These are phyloP conservation scores for Limnanthes douglasii DNA, from an alignment of 345 rosid species.

Conservation along the genomic window DNA sequence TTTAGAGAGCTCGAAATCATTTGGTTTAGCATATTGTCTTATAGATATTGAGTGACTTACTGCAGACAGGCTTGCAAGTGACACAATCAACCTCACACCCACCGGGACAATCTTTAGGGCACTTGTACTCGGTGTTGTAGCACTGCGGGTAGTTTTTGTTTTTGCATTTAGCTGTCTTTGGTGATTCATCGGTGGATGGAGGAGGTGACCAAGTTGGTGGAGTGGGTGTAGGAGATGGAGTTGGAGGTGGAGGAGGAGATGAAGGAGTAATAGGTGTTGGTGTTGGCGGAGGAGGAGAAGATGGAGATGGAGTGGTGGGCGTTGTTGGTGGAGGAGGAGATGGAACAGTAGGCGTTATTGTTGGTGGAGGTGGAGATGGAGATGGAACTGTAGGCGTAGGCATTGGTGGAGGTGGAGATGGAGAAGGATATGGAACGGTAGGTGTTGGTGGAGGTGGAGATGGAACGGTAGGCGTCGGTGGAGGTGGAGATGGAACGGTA, in stretches of 20 bases:
- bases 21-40: too few species aligned
- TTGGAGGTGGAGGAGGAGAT: constrained; percentile 2
- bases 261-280: constrained; percentile 3
- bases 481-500: constrained; percentile 2
- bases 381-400: constrained; percentile 7
- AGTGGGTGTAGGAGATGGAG: constrained; percentile 1
- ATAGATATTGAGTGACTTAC: constrained; percentile 16
- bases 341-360: constrained; percentile 5
- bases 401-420: constrained; percentile 4
- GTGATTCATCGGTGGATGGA: constrained; percentile 9
- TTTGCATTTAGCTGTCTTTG: constrained; percentile 19
- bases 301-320: constrained; percentile 6
- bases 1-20: too few species aligned
- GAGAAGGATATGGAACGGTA: constrained; percentile 6
- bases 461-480: constrained; percentile 5
- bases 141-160: constrained; percentile 22
- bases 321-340: constrained; percentile 3
- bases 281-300: constrained; percentile 3
- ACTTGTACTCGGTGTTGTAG: constrained; percentile 19
- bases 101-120: constrained; percentile 34
- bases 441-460: constrained; percentile 7
- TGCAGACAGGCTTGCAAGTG: constrained; percentile 49
- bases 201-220: constrained; percentile 4
- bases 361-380: constrained; percentile 5
- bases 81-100: constrained; percentile 43